Base-by-base conservation (phyloP, 169 alveolate genomes). In the Eimeria acervulina region DNA sequence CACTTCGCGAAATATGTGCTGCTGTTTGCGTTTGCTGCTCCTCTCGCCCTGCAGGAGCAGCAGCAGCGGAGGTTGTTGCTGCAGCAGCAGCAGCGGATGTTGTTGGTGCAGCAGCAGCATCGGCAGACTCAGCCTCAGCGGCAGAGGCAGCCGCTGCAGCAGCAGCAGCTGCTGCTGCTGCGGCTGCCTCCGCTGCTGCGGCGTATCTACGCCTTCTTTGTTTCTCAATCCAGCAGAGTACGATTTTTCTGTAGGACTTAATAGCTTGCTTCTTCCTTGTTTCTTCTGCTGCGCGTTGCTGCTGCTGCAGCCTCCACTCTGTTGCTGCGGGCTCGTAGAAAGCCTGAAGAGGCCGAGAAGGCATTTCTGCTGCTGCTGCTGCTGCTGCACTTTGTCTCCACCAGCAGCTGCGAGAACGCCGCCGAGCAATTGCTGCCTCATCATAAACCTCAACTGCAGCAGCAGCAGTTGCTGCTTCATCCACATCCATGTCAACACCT, bases 271-370 rank as follows among this genome's bases (percentile, higher is more conserved):
- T 72, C 44, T 36, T n/a, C 21, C 47, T 72, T 36, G 83, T 42
- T 72, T 72, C 55, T 47, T 47, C 55, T 47, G 55, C 55, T 47
- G 55, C 55, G 5, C 55, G 55, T 47, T 47, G 55, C 55, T 47
- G 55, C 55, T 47, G 55, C 55, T 47, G 55, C 55, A 7, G 55
- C 55, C 55, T 47, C 55, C 55, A 47, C 12, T 72, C 28, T 72
- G 83, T 17, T 72, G 83, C 83, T 72, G 83, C 83, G 7, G 83
- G 83, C 83, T 72, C 83, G 44, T 72, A 72, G n/a, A 31, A 31
- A 38, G 83, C 83, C 83, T 72, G 83, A 4, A 72, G 3, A 13
- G 83, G 83, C 40, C 33, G 21, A 38, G 8, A 42, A 38, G 40
- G 8, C 7, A 26, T 21, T 13, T 31, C 83, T 72, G 2, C n/a